Percentiles rank a stretch among this genome's conserved stretches.
These are phyloP conservation scores for Aspergillus clavatus DNA, from an alignment of 2,329 filamentous ascomycete species.

Conservation along the genomic window DNA sequence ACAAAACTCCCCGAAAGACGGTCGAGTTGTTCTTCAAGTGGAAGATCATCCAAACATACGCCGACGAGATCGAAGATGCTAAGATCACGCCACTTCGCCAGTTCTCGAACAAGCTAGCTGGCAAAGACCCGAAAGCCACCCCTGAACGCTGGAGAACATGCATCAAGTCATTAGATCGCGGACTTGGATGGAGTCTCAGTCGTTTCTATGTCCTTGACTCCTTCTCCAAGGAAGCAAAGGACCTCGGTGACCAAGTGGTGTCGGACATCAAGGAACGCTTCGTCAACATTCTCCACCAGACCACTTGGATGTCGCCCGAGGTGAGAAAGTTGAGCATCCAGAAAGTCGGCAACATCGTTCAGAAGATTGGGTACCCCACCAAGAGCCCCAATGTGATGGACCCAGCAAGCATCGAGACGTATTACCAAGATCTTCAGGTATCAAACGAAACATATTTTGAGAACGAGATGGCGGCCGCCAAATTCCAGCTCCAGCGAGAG, in stretches of 20 bases:
- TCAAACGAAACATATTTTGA: constrained; percentile 51
- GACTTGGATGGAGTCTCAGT: constrained; percentile 63
- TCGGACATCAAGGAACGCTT: constrained; percentile 65
- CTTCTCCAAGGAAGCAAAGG: constrained; percentile 62
- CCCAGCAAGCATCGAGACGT: constrained; percentile 51
- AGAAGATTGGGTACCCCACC: constrained; percentile 65
- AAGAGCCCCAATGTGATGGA: constrained; percentile 59
- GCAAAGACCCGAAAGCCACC: constrained; percentile 58
- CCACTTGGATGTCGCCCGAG: constrained; percentile 61
- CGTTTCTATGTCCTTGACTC: constrained; percentile 66
- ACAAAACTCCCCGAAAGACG: constrained; percentile 50
- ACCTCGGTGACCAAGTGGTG: constrained; percentile 65
- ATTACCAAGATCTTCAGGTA: constrained; percentile 53
- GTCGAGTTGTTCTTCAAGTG: constrained; percentile 61
- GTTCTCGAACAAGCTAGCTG: constrained; percentile 58
- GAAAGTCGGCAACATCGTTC: constrained; percentile 62
- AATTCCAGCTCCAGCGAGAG: constrained; percentile 44
- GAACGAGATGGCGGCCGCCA: constrained; percentile 52
- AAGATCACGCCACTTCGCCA: constrained; percentile 55
- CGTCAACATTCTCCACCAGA: constrained; percentile 53
- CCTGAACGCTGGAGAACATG: constrained; percentile 65
- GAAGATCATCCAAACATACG: constrained; percentile 56
- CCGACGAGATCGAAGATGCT: constrained; percentile 53
- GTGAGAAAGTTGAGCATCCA: constrained; percentile 57
- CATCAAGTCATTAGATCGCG: constrained; percentile 52